Conservation (phyloP, 179 eudicot genomes). For the Camellia oleifera region DNA sequence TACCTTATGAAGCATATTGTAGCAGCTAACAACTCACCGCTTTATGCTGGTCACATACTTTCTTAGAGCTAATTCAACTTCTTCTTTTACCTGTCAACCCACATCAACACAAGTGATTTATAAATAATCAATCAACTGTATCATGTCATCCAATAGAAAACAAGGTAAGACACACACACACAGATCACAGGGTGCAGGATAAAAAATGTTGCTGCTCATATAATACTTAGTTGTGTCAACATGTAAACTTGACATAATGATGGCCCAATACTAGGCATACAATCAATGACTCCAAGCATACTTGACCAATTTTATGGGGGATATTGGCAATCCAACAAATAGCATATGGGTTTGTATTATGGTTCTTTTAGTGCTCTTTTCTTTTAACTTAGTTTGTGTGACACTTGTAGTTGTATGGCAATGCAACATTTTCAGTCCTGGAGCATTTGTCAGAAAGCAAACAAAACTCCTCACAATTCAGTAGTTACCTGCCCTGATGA, state of each 20-base stretch:
- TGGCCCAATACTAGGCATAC: background rate
- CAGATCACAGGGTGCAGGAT: background rate
- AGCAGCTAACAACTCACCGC: slow-evolving; percentile 35
- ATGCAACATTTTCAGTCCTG: too few relatives aligned
- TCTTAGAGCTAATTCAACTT: slow-evolving; percentile 76
- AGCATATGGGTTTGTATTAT: too few relatives aligned
- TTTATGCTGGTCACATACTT: slow-evolving; percentile 52
- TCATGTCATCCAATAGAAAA: background rate
- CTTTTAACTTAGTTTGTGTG: too few relatives aligned
- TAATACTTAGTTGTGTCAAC: background rate
- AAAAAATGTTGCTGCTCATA: background rate
- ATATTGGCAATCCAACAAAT: too few relatives aligned
- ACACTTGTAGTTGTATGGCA: too few relatives aligned
- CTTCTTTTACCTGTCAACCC: slow-evolving; percentile 74
- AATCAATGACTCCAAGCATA: too few relatives aligned
- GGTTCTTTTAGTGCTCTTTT: too few relatives aligned
- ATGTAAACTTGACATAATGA: background rate
- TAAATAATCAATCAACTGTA: too few relatives aligned
- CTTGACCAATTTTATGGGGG: too few relatives aligned
- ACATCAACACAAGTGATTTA: background rate
- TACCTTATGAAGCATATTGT: background rate
- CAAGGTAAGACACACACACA: background rate
- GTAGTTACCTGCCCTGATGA: too few relatives aligned
- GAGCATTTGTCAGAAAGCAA: too few relatives aligned
- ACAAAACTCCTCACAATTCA: too few relatives aligned